phyloP scores from a whole-genome alignment of 305 asterid species.

The Solanum hybrid region DNA sequence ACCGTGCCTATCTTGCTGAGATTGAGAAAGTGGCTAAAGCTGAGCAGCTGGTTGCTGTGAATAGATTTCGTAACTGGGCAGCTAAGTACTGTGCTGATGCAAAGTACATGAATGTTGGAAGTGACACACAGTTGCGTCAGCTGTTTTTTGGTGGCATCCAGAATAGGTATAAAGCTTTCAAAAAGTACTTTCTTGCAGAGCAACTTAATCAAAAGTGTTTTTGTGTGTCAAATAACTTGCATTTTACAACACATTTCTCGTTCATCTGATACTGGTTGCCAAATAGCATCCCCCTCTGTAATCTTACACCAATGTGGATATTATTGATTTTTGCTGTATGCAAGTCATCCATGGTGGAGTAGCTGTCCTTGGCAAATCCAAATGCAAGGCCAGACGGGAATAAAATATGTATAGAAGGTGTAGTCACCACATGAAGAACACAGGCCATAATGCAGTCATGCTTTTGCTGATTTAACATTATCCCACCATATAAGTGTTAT shows the following conservation, averaged over 20 bases:
- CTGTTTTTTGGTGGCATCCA: slow-evolving; percentile 83
- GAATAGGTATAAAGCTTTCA: slow-evolving; percentile 48
- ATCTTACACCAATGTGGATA: not conserved
- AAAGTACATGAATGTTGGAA: slow-evolving; percentile 80
- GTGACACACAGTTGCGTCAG: slow-evolving; percentile 88
- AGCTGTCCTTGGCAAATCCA: not conserved
- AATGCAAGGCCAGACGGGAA: not conserved
- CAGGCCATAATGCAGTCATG: not conserved
- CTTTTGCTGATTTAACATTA: not conserved
- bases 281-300: not conserved
- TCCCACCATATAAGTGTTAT: not conserved
- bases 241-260: not conserved
- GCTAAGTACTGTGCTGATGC: slow-evolving; percentile 81
- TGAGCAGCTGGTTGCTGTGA: slow-evolving; percentile 79
- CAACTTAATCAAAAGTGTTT: not conserved
- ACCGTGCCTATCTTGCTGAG: slow-evolving; percentile 83
- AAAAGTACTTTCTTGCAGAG: not conserved
- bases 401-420: not conserved
- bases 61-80: slow-evolving; percentile 91
- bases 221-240: not conserved
- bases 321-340: not conserved
- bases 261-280: not conserved
- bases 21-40: slow-evolving; percentile 82
- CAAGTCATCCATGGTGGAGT: not conserved
- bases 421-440: not conserved